Base-by-base conservation (phyloP, 2,329 filamentous ascomycete species). In the Colletotrichum echinochloae region DNA sequence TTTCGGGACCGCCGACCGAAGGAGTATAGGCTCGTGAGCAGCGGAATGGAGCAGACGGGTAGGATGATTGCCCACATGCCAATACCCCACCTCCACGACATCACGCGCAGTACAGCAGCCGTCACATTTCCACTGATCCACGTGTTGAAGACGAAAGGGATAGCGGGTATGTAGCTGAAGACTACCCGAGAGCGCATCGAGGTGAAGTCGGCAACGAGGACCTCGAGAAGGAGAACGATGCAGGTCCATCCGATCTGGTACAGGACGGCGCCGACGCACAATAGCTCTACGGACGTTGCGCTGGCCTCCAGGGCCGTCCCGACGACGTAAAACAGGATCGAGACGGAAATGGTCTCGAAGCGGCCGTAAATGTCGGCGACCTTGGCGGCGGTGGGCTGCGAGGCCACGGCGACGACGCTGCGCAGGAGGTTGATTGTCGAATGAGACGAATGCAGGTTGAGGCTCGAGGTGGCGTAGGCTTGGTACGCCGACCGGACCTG, bases 61-160 rank as follows among this genome's bases (percentile, higher is more conserved):
- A 88, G 90, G 60, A 90, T 88, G 72, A 91, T 86, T 56, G 83
- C 83, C 83, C 87, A 91, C 88, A 91, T 91, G 72, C 88, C 89
- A 30, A 89, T 83, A 18, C 89, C 89, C 88, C 88, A 91, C 68
- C 84, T 79, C 89, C 89, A 91, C 1, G 81, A 84, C 0, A 86
- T 87, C 2, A 75, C 76, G 0, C 66, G 74, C 26, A 90, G 75
- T 0, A 90, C 86, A 0, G 86, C 82, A 0, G 78, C 76, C 0
- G 87, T 84, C 60, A 91, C 79, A 71, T 88, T 85, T 26, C 89
- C 89, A 71, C 87, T 87, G 18, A 91, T 83, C 89, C 89, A 91
- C 0, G 89, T 89, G 74, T 91, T 91, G 77, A 89, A 82, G 54
- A 90, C 75, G 74, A 89, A 90, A 0, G 89, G 89, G 3, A 85